Conservation (phyloP, 75 land plant genomes). For the Ceratopteris richardii region DNA sequence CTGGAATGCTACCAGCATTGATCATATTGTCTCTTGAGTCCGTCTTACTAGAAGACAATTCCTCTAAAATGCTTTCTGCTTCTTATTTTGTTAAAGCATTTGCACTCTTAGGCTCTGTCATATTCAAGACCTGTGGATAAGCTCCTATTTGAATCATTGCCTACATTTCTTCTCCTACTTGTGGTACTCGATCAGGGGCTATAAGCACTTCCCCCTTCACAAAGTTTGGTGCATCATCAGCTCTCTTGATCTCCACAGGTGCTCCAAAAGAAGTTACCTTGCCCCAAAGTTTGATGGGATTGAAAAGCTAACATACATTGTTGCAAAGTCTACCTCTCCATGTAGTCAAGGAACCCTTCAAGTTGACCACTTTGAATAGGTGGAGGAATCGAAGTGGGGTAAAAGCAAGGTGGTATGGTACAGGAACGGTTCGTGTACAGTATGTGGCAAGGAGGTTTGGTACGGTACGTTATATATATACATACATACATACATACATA, state of each 20-base stretch:
- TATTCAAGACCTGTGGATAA: conserved; percentile 23
- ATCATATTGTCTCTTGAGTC: conserved; percentile 28
- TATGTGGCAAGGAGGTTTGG: too few species aligned
- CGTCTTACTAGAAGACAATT: conserved; percentile 17
- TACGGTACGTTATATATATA: too few species aligned
- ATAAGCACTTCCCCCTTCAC: conserved; percentile 51
- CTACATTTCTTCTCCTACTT: conserved; percentile 46
- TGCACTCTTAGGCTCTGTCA: conserved; percentile 16
- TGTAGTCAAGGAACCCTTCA: too few species aligned
- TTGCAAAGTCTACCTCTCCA: too few species aligned
- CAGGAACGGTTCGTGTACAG: too few species aligned
- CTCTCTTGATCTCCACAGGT: conserved; percentile 37
- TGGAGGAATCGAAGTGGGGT: too few species aligned
- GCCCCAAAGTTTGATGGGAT: too few species aligned
- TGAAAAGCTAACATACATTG: too few species aligned
- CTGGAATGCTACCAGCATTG: conserved; percentile 29
- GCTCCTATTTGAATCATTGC: conserved; percentile 35
- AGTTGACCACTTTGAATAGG: too few species aligned
- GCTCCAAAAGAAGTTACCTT: too few species aligned
- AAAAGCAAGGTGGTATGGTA: too few species aligned
- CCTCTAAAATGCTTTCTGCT: conserved; percentile 30
- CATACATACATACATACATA: too few species aligned
- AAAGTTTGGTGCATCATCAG: conserved; percentile 18
- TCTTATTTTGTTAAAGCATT: conserved; percentile 26
- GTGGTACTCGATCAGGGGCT: conserved; percentile 50